Evolutionary conservation across 2,329 filamentous ascomycete species (phyloP).

Genomic region (Aspergillus ibericus): DNA sequence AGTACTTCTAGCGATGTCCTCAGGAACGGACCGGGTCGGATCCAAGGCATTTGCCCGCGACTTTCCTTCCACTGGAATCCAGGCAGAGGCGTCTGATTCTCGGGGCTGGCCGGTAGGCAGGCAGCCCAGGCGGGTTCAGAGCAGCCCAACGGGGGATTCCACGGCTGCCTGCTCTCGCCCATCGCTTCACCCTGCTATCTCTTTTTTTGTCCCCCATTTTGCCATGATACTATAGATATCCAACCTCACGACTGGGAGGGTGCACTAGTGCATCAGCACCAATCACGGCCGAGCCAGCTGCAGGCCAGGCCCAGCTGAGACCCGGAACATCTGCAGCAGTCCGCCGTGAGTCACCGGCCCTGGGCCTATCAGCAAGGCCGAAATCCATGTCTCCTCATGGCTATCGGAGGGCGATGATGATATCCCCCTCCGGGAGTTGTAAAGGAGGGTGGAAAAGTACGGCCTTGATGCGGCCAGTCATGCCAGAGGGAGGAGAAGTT

Average conservation of each 20-base stretch:
- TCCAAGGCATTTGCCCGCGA: no score
- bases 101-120: no score
- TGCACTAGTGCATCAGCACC: background rate
- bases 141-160: no score
- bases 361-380: background rate
- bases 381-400: background rate
- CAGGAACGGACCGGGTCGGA: no score
- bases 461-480: background rate
- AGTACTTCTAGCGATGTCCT: no score
- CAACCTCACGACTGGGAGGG: background rate
- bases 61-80: no score
- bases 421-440: background rate
- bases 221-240: background rate
- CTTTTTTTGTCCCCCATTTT: background rate
- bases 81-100: no score
- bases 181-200: background rate
- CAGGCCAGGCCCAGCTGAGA: background rate
- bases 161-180: no score
- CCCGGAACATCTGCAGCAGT: background rate
- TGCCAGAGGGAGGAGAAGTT: background rate
- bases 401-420: background rate
- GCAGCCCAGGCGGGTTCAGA: no score
- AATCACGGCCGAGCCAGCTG: background rate
- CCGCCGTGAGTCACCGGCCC: background rate
- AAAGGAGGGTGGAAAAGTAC: conserved; percentile 1